Base-by-base conservation (phyloP, 164 flowering plant species). In the Echeveria elegans region DNA sequence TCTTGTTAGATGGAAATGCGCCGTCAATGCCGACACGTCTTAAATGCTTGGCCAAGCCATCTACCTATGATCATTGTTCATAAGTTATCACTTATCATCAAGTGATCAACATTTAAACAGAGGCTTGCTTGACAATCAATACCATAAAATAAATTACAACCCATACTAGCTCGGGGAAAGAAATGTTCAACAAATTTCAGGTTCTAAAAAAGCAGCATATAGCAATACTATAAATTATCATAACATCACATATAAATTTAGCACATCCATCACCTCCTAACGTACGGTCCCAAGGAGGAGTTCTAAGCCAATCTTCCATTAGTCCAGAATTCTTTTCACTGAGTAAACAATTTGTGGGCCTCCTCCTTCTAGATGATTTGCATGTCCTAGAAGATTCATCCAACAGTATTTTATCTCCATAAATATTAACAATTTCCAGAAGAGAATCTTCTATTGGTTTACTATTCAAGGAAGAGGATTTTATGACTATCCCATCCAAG, bases 11-110 rank as follows among this genome's bases (percentile, higher is more conserved):
- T 59, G 98, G 95, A 73, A 81, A 64, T 64, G 98, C 96, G 76
- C 96, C 97, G 83, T 94, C 97, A 67, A 90, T 79, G 45, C 98
- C 98, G 53, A 90, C 98, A 79, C 93, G 89, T 6, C 97, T 77
- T 37, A 94, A 72, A 77, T 88, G 97, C 68, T 89, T 94, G 7
- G 98, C 97, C 70, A 94, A 79, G 53, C 98, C 97, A 73, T 88
- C n/a, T 96, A 94, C 87, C 97, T 94, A 76, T 52, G 29, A 21
- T 58, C 7, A 58, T 58, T 2, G 18, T 26, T 16, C 29, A 58
- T 58, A 24, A 56, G 28, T 12, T 58, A 1, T 58, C 45, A n/a
- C n/a, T n/a, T n/a, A n/a, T n/a, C n/a, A n/a, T n/a, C 23, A 48
- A 15, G 52, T 8, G 7, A 48, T 18, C 53, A 5, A 48, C 0